phyloP scores from a whole-genome alignment of 2,329 filamentous ascomycete genomes.

The Fusarium sp. region DNA sequence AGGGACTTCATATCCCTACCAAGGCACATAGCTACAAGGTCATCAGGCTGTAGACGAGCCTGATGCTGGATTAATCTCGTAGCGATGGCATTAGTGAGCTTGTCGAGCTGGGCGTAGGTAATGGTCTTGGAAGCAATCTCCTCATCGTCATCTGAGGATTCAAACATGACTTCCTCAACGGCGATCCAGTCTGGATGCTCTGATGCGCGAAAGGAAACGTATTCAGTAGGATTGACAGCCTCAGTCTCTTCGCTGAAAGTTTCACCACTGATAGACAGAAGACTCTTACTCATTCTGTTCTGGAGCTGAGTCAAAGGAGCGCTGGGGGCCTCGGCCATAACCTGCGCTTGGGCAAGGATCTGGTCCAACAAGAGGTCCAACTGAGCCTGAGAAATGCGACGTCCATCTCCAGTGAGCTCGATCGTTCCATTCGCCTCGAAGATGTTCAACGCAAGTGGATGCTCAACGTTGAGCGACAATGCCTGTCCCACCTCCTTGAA shows the following conservation, averaged over 20 bases:
- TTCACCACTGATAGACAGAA: background rate
- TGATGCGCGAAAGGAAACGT: background rate
- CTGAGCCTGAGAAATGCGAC: slow-evolving; percentile 14
- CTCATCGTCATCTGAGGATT: background rate
- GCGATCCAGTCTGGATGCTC: slow-evolving; percentile 21
- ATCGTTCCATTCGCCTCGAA: background rate
- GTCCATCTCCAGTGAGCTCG: slow-evolving; percentile 23
- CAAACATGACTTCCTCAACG: slow-evolving; percentile 4
- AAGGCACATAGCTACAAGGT: slow-evolving; percentile 10
- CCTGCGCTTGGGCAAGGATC: slow-evolving; percentile 1
- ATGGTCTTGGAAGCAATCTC: background rate
- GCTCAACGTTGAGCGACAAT: slow-evolving; percentile 23
- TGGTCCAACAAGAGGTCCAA: slow-evolving; percentile 11
- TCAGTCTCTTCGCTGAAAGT: fast-evolving
- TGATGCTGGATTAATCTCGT: background rate
- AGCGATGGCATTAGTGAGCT: background rate
- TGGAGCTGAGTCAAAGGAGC: background rate
- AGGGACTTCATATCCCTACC: slow-evolving; percentile 14
- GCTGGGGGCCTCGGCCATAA: background rate
- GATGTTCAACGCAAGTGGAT: slow-evolving; percentile 14
- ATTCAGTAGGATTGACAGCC: background rate
- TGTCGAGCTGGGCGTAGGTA: slow-evolving; percentile 1
- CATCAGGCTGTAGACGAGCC: background rate
- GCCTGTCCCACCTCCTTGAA: slow-evolving; percentile 19
- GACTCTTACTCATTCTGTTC: background rate